Percentiles rank a stretch among this genome's conserved stretches.
These are phyloP conservation scores for Calonectria ilicicola DNA, from an alignment of 2,329 filamentous ascomycete genomes.

Conservation along the genomic window DNA sequence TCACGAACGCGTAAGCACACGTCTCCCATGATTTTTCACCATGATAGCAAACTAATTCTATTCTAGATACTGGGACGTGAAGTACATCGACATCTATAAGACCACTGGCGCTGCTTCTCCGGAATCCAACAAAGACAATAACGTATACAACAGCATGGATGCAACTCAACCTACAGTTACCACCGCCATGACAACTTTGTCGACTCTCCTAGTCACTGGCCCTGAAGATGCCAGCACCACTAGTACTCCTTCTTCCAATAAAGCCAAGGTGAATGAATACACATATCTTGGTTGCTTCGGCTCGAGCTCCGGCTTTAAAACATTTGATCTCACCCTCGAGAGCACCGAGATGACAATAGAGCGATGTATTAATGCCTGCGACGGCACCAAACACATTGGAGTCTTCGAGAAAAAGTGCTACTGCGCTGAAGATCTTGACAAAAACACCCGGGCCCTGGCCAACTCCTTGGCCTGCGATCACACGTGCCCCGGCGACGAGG, in stretches of 20 bases:
- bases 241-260: slow-evolving; percentile 43
- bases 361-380: slow-evolving; percentile 53
- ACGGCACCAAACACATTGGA: slow-evolving; percentile 52
- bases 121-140: neutral
- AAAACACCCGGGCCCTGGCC: slow-evolving; percentile 51
- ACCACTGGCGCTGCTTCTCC: neutral
- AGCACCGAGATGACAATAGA: slow-evolving; percentile 53
- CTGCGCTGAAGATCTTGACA: slow-evolving; percentile 57
- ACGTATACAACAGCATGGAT: too few relatives aligned
- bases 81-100: slow-evolving; percentile 63
- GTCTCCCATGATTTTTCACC: neutral
- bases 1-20: slow-evolving; percentile 51
- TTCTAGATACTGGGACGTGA: slow-evolving; percentile 63
- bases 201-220: slow-evolving; percentile 44
- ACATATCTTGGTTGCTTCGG: slow-evolving; percentile 57
- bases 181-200: slow-evolving; percentile 39
- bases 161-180: slow-evolving; percentile 40
- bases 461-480: slow-evolving; percentile 46
- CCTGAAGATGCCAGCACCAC: slow-evolving; percentile 30
- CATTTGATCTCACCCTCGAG: slow-evolving; percentile 48
- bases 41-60: neutral
- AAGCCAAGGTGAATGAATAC: slow-evolving; percentile 47
- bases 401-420: slow-evolving; percentile 57
- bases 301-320: slow-evolving; percentile 49
- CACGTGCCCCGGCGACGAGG: slow-evolving; percentile 55